These are phyloP conservation scores for Epichloe sp. DNA, from an alignment of 2,329 filamentous ascomycete genomes.

Conservation along the genomic window DNA sequence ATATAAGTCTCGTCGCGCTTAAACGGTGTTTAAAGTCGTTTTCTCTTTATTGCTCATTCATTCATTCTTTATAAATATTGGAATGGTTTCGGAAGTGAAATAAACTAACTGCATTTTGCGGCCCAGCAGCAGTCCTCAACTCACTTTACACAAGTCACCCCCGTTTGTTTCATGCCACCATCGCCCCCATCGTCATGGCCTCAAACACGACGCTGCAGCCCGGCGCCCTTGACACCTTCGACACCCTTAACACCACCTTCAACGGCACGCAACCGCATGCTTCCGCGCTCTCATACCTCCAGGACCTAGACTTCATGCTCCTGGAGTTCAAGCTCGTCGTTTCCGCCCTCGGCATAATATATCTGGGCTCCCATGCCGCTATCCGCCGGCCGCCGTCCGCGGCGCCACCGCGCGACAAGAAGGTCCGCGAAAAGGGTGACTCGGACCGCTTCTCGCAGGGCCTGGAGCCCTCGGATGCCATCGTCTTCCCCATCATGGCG, in stretches of 20 bases:
- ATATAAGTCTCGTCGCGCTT: too few species aligned
- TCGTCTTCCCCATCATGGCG: constrained; percentile 72
- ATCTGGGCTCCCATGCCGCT: constrained; percentile 72
- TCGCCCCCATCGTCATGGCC: constrained; percentile 6
- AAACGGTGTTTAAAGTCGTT: too few species aligned
- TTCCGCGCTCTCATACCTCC: constrained; percentile 18
- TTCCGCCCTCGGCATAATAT: constrained; percentile 71
- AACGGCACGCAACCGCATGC: constrained; percentile 11
- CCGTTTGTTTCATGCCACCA: background rate
- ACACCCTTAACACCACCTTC: constrained; percentile 18
- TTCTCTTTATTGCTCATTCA: too few species aligned
- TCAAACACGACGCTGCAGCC: constrained; percentile 12
- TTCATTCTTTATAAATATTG: too few species aligned
- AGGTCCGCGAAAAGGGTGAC: constrained; percentile 32
- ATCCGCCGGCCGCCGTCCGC: constrained; percentile 75
- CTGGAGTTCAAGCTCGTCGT: constrained; percentile 38
- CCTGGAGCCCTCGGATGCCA: constrained; percentile 59
- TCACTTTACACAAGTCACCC: background rate
- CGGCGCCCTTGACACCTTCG: constrained; percentile 16
- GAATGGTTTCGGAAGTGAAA: too few species aligned
- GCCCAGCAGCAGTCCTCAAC: background rate
- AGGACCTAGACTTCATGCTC: constrained; percentile 27
- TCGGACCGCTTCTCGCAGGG: constrained; percentile 30
- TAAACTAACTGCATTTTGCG: too few species aligned
- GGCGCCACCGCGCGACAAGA: constrained; percentile 38